Evolutionary conservation across 2,329 filamentous ascomycete genomes (phyloP).

Genomic region (Myriangium duriaei): DNA sequence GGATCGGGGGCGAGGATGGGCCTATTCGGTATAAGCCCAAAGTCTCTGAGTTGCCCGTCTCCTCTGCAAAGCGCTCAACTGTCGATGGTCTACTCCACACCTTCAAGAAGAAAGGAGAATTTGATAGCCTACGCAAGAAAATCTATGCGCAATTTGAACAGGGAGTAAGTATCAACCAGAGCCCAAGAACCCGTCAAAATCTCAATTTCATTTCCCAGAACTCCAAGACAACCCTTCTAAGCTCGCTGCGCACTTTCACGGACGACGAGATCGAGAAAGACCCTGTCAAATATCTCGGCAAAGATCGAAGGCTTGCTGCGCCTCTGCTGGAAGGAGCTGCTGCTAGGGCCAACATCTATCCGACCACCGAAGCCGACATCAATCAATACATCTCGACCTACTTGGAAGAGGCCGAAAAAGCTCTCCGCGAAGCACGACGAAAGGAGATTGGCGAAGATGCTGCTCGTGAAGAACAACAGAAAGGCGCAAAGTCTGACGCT

Average conservation of each 20-base stretch:
- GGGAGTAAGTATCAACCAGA: constrained; percentile 41
- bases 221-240: constrained; percentile 46
- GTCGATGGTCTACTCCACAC: constrained; percentile 66
- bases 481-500: constrained; percentile 60
- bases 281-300: constrained; percentile 51
- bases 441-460: constrained; percentile 57
- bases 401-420: constrained; percentile 52
- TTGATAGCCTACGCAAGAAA: constrained; percentile 64
- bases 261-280: constrained; percentile 65
- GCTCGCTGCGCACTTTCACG: constrained; percentile 39
- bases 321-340: constrained; percentile 67
- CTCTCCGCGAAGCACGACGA: constrained; percentile 55
- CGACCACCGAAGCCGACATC: constrained; percentile 55
- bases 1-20: constrained; percentile 11
- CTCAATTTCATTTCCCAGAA: constrained; percentile 37
- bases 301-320: constrained; percentile 61
- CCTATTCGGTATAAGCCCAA: constrained; percentile 49
- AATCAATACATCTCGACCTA: constrained; percentile 53
- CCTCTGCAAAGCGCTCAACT: constrained; percentile 57
- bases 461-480: constrained; percentile 50
- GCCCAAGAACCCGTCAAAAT: neutral
- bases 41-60: constrained; percentile 60
- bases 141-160: constrained; percentile 63
- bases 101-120: constrained; percentile 79
- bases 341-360: constrained; percentile 64